Evolutionary conservation across 768 basidiomycete species (phyloP), one percentile per base, ranked within the genome.

Genomic region (Leccinellum rugosiceps): DNA sequence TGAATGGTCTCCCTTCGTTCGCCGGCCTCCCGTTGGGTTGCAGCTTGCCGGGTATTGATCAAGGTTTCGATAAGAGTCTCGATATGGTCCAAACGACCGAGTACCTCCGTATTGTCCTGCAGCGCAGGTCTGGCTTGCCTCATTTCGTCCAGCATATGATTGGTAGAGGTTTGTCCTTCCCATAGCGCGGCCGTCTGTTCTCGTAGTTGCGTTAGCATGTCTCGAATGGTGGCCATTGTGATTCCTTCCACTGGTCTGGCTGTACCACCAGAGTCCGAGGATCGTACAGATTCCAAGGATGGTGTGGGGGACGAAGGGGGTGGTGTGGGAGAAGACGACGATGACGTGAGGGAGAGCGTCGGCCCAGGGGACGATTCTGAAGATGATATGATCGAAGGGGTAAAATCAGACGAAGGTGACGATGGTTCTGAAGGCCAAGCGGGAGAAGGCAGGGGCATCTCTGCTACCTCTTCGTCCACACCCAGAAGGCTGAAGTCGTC

Each of bases 111-210:
- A 65, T 76, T 72, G 65, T 80, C 76, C 26, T 65, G 65, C 21
- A 69, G 65, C n/a, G 68, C 60, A 46, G 77, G 71, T 19, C 80
- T 78, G 30, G 76, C 65, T 14, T 79, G 76, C 19, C 82, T 79
- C 53, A 94, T 74, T 25, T 85, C 81, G 55, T 88, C 83, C 34
- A 94, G 70, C 58, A 84, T 73, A 30, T 80, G 77, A 52, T 85
- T 84, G 7, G 87, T 81, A 0, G 80, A 74, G 0, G 70, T 64
- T 69, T 95, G 91, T 6, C 80, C 83, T 49, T 88, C 78, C 70
- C 82, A 77, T 21, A 96, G 69, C 9, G 79, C 81, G 10, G 76
- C 74, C 7, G 86, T 76, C 61, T 86, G 83, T 7, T 83, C 80
- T 45, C 83, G 77, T 45, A 94, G 76, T 13, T 76, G 78, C 15